Evolutionary conservation across 345 rosid genomes (phyloP).

Genomic region (Hibiscus trionum): DNA sequence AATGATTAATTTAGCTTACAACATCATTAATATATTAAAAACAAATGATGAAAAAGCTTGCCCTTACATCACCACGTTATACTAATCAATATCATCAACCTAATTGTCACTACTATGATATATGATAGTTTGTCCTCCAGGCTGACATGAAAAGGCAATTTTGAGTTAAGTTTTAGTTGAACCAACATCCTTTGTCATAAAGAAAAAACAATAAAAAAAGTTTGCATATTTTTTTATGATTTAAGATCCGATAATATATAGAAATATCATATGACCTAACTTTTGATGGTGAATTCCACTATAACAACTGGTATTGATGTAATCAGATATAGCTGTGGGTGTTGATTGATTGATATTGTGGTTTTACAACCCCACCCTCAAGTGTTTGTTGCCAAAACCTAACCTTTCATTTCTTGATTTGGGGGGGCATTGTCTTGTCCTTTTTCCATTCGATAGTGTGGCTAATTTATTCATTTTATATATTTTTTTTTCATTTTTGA

Average conservation of each 20-base stretch:
- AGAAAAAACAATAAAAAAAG: too few species aligned
- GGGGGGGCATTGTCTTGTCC: neutral
- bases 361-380: conserved; percentile 7
- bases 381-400: conserved; percentile 1
- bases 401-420: neutral
- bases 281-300: conserved; percentile 38
- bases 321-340: neutral
- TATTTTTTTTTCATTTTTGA: neutral
- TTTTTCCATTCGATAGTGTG: neutral
- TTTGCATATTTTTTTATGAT: too few species aligned
- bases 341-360: conserved; percentile 12
- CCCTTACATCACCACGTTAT: neutral
- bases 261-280: conserved; percentile 13
- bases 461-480: too few species aligned
- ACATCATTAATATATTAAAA: neutral
- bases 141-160: conserved; percentile 3
- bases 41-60: neutral
- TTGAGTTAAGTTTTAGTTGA: neutral
- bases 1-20: neutral
- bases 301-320: neutral
- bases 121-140: neutral
- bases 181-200: neutral
- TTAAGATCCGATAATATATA: too few species aligned
- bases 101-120: neutral
- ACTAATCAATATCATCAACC: neutral